Conservation (phyloP, 768 basidiomycete species). For the Clitopilus hobsonii region DNA sequence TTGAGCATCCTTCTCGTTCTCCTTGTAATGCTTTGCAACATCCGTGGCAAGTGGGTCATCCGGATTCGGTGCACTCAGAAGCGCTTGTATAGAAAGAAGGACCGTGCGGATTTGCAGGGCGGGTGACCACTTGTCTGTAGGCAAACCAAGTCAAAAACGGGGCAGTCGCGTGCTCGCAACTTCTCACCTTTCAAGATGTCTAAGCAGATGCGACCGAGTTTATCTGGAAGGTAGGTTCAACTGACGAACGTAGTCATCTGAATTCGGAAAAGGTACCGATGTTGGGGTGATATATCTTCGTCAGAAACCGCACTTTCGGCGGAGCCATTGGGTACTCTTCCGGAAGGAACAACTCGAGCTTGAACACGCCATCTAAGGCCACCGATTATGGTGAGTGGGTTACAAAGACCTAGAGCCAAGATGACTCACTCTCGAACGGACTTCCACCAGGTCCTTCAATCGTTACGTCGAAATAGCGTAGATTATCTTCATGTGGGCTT, state of each 20-base stretch:
- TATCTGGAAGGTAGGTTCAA: constrained; percentile 54
- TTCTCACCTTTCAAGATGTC: constrained; percentile 91
- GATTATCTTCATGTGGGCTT: constrained; percentile 91
- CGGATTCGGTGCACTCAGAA: constrained; percentile 93
- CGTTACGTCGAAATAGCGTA: constrained; percentile 97
- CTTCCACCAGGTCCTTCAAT: constrained; percentile 94
- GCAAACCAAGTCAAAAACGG: constrained; percentile 2
- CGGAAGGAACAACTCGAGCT: constrained; percentile 94
- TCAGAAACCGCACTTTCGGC: constrained; percentile 95
- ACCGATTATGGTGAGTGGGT: not conserved
- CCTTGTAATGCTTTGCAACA: constrained; percentile 98
- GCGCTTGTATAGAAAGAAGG: constrained; percentile 93
- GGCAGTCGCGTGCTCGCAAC: not conserved
- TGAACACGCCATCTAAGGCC: constrained; percentile 79
- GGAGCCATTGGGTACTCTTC: constrained; percentile 99
- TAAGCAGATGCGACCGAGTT: constrained; percentile 96
- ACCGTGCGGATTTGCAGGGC: constrained; percentile 98
- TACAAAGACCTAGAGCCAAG: constrained; percentile 1
- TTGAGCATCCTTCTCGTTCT: constrained; percentile 91
- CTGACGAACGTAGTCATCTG: not conserved
- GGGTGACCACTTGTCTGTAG: constrained; percentile 98
- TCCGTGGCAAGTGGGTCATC: constrained; percentile 94
- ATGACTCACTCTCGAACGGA: constrained; percentile 73
- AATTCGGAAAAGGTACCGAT: constrained; percentile 67
- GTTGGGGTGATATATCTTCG: constrained; percentile 99